Percentiles rank a stretch among this genome's conserved stretches.
Conservation (phyloP, 2,329 filamentous ascomycete genomes). For the Elsinoe perseae region DNA sequence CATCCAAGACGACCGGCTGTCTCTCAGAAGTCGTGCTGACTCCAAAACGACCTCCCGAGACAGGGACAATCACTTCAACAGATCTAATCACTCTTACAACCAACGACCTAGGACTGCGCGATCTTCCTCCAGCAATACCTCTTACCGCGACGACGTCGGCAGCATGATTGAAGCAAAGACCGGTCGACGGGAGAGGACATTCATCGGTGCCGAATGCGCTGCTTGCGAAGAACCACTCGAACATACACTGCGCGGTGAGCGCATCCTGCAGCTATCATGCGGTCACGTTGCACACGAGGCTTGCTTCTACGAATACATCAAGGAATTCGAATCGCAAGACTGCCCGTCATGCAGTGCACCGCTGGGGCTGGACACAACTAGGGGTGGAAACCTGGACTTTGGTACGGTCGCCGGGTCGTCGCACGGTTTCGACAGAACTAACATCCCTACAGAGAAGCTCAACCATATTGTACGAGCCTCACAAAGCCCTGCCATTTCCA, state of each 20-base stretch:
- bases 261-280: conserved; percentile 91
- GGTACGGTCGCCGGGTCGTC: conserved; percentile 11
- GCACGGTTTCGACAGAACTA: neutral
- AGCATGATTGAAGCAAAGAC: conserved; percentile 28
- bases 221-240: conserved; percentile 96
- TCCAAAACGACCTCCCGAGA: conserved; percentile 18
- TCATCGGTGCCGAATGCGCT: conserved; percentile 88
- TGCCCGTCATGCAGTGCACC: conserved; percentile 92
- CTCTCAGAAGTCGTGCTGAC: conserved; percentile 7
- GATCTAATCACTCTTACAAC: conserved; percentile 8
- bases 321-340: conserved; percentile 85
- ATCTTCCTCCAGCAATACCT: conserved; percentile 19
- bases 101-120: conserved; percentile 17
- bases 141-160: conserved; percentile 22
- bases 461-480: conserved; percentile 3
- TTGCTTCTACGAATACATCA: conserved; percentile 98
- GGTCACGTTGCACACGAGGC: conserved; percentile 96
- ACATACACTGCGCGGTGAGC: conserved; percentile 87
- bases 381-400: conserved; percentile 71
- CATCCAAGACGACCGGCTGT: conserved; percentile 13
- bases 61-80: conserved; percentile 19
- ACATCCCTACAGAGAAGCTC: conserved; percentile 37
- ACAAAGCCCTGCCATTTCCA: conserved; percentile 18
- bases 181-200: conserved; percentile 78
- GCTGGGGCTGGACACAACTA: conserved; percentile 81